Evolutionary conservation across 257 asterid genomes (phyloP).

Genomic region (Verbena officinalis): DNA sequence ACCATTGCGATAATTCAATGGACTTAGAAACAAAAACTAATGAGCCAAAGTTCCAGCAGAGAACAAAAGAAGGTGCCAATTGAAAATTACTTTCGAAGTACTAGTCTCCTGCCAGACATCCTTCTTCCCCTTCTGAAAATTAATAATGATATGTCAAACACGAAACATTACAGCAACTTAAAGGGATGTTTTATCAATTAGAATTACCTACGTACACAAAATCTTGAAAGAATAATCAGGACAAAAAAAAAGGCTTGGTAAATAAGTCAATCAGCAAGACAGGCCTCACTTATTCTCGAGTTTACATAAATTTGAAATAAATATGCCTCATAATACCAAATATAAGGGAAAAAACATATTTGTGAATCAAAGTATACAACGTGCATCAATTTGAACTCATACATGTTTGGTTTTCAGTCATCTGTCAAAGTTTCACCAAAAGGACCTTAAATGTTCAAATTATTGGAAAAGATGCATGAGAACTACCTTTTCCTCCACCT

Average conservation of each 20-base stretch:
- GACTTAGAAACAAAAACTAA: neutral
- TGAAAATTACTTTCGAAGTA: conserved; percentile 33
- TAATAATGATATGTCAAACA: conserved; percentile 19
- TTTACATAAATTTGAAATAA: conserved; percentile 9
- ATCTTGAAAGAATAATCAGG: neutral
- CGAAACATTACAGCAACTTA: conserved; percentile 10
- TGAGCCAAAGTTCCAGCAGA: conserved; percentile 16
- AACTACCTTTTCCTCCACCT: conserved; percentile 74
- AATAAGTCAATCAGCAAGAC: conserved; percentile 9
- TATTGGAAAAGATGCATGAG: conserved; percentile 26
- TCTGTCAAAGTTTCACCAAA: neutral
- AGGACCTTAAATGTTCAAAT: neutral
- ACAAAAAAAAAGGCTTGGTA: conserved; percentile 1
- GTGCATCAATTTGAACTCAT: conserved; percentile 3
- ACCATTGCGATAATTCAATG: conserved; percentile 17
- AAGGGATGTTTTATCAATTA: conserved; percentile 11
- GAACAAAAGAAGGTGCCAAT: conserved; percentile 4
- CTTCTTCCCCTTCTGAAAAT: conserved; percentile 38
- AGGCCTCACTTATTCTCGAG: neutral
- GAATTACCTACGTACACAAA: conserved; percentile 4
- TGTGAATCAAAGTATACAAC: neutral
- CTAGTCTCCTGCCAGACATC: conserved; percentile 33
- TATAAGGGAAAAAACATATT: neutral
- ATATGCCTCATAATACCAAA: conserved; percentile 10
- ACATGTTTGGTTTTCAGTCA: neutral